Evolutionary conservation across 2,329 filamentous ascomycete genomes (phyloP), one percentile per base, ranked within the genome.

Genomic region (Fonsecaea monophora): DNA sequence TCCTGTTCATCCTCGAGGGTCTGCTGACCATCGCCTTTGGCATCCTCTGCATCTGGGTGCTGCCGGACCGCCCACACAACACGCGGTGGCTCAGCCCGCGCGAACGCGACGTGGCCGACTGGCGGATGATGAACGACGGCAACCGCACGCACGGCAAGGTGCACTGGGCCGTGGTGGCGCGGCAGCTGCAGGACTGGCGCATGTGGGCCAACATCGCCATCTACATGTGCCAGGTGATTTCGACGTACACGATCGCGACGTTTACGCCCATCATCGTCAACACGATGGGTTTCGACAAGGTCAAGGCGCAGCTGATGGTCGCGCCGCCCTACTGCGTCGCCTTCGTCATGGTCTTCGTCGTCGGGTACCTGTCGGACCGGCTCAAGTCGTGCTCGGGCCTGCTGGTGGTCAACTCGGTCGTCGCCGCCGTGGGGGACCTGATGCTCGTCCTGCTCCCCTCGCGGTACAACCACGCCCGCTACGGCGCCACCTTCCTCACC

Each of bases 211-310:
- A 67, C 48, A 67, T 67, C 21, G 60, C 60, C 55, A 67, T 67
- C 53, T 67, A 67, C 45, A 66, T 66, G 61, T 63, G 53, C 37
- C 65, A 67, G 42, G 65, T 67, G 4, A 45, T 67, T 13, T 67
- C 60, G 21, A 67, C 65, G 10, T 67, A 67, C 65, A 67, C 65
- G 10, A 67, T 63, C 30, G 60, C 65, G 12, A 67, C 65, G 2
- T 67, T 67, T 45, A 67, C 65, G 12, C 65, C 65, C 12, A 67
- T 64, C 42, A 67, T 67, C 42, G 65, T 67, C 35, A 63, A 63
- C 54, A 67, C 60, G 8, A 64, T 67, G 65, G 65, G 65, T 3
- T 90, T 89, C 75, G 82, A 0, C 88, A 89, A 0, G 90, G 61
- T 69, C 53, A 61, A 64, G 38, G 66, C 65, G 4, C 67, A 67